Percentiles rank a stretch among this genome's conserved stretches.
phyloP scores from a whole-genome alignment of 2,329 filamentous ascomycete genomes.

The Apiospora saccharicola region DNA sequence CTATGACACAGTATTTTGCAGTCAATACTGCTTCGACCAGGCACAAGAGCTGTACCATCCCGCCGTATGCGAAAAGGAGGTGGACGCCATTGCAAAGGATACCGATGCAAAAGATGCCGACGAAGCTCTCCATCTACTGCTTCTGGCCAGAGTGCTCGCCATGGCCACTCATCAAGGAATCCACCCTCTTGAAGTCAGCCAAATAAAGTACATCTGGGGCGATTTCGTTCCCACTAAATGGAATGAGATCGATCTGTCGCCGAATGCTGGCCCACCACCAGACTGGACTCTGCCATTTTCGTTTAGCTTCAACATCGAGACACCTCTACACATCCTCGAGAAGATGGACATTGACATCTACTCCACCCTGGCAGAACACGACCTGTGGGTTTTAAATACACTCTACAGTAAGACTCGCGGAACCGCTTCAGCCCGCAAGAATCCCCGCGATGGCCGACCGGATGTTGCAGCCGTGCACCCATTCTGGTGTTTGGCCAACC shows the following conservation, averaged over 20 bases:
- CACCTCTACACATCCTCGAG: slow-evolving; percentile 79
- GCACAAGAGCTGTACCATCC: slow-evolving; percentile 69
- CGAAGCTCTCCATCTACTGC: slow-evolving; percentile 67
- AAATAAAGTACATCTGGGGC: slow-evolving; percentile 74
- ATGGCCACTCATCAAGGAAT: slow-evolving; percentile 66
- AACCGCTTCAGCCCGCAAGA: slow-evolving; percentile 87
- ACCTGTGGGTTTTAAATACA: slow-evolving; percentile 88
- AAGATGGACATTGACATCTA: slow-evolving; percentile 87
- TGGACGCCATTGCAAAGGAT: slow-evolving; percentile 71
- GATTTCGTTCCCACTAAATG: slow-evolving; percentile 64
- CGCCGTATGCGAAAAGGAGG: slow-evolving; percentile 70
- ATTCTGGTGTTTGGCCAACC: slow-evolving; percentile 95
- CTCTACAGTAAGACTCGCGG: slow-evolving; percentile 92
- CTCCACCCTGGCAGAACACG: slow-evolving; percentile 62
- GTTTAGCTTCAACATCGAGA: slow-evolving; percentile 77
- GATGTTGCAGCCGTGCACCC: slow-evolving; percentile 95
- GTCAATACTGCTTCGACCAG: slow-evolving; percentile 62
- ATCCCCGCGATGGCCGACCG: slow-evolving; percentile 77
- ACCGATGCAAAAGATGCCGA: slow-evolving; percentile 66
- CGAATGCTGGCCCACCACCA: slow-evolving; percentile 63
- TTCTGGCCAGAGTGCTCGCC: slow-evolving; percentile 69
- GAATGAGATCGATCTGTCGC: slow-evolving; percentile 62
- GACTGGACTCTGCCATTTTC: slow-evolving; percentile 78
- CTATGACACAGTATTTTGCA: slow-evolving; percentile 72
- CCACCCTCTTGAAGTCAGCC: slow-evolving; percentile 69